Conservation (phyloP, 2,329 filamentous ascomycete species). For the Xylaria sp. region DNA sequence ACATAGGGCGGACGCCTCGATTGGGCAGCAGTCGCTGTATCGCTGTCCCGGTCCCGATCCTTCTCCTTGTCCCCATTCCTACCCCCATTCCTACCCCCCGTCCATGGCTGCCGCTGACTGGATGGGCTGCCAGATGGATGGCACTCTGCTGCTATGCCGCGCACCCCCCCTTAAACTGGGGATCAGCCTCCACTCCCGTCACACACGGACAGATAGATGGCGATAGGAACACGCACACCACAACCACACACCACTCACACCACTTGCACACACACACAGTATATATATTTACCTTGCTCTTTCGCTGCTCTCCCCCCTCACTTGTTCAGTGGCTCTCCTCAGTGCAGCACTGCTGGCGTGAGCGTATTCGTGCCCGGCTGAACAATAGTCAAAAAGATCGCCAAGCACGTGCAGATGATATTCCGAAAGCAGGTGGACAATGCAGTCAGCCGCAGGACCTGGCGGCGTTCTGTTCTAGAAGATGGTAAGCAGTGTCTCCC, state of each 20-base stretch:
- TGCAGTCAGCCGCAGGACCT: constrained; percentile 2
- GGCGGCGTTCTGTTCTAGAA: neutral
- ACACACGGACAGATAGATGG: neutral
- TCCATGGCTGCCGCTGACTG: constrained; percentile 11
- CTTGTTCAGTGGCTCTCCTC: neutral
- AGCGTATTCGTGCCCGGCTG: constrained; percentile 5
- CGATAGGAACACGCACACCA: neutral
- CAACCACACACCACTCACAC: neutral
- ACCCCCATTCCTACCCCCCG: constrained; percentile 7
- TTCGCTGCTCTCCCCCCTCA: neutral
- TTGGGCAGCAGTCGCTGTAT: constrained; percentile 48
- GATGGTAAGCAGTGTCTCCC: neutral
- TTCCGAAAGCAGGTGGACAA: constrained; percentile 3
- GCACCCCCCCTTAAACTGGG: constrained; percentile 7
- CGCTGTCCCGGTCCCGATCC: constrained; percentile 39
- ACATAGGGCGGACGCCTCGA: constrained; percentile 46
- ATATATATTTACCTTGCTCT: neutral
- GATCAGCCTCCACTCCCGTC: constrained; percentile 3
- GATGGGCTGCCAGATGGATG: constrained; percentile 1
- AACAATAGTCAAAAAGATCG: neutral
- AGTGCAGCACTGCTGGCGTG: neutral
- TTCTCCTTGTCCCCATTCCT: constrained; percentile 6
- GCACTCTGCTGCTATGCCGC: neutral
- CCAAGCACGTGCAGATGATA: constrained; percentile 3
- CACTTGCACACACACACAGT: neutral